Evolutionary conservation across 371 early-diverging fungal species (phyloP).

Genomic region (Batrachochytrium dendrobatidis): DNA sequence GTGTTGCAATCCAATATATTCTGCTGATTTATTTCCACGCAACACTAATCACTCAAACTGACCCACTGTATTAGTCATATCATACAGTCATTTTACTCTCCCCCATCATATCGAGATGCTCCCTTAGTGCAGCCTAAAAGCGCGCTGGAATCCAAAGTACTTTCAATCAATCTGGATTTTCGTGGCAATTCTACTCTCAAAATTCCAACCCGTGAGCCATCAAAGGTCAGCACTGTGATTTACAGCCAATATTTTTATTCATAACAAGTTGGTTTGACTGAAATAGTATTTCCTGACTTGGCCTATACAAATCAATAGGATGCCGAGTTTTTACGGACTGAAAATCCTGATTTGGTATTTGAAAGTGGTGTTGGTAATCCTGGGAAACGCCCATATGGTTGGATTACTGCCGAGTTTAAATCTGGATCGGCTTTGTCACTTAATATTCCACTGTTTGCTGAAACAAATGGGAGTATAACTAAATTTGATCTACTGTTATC

Average conservation of each 20-base stretch:
- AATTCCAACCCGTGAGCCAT: slow-evolving; percentile 66
- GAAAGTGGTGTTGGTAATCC: slow-evolving; percentile 3
- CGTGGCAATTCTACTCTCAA: slow-evolving; percentile 52
- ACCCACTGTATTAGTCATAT: background rate
- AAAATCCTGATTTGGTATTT: slow-evolving; percentile 4
- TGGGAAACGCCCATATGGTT: slow-evolving; percentile 57
- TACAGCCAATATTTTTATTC: too few relatives aligned
- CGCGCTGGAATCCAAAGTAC: slow-evolving; percentile 45
- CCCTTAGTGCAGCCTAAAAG: too few relatives aligned
- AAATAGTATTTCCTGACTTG: background rate
- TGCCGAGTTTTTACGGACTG: slow-evolving; percentile 48
- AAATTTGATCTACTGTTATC: slow-evolving; percentile 45
- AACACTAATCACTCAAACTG: slow-evolving; percentile 27
- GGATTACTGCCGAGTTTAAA: slow-evolving; percentile 64
- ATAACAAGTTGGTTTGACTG: background rate
- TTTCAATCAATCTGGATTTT: slow-evolving; percentile 63
- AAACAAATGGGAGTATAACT: slow-evolving; percentile 48
- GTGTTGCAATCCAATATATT: too few relatives aligned
- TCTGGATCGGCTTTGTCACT: slow-evolving; percentile 50
- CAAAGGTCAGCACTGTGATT: slow-evolving; percentile 67
- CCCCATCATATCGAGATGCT: slow-evolving; percentile 57
- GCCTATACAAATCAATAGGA: slow-evolving; percentile 44
- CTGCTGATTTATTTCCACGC: background rate
- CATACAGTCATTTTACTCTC: slow-evolving; percentile 75
- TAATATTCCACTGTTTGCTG: slow-evolving; percentile 53